Evolutionary conservation across 2,329 filamentous ascomycete species (phyloP).

Genomic region (Aureobasidium sp.): DNA sequence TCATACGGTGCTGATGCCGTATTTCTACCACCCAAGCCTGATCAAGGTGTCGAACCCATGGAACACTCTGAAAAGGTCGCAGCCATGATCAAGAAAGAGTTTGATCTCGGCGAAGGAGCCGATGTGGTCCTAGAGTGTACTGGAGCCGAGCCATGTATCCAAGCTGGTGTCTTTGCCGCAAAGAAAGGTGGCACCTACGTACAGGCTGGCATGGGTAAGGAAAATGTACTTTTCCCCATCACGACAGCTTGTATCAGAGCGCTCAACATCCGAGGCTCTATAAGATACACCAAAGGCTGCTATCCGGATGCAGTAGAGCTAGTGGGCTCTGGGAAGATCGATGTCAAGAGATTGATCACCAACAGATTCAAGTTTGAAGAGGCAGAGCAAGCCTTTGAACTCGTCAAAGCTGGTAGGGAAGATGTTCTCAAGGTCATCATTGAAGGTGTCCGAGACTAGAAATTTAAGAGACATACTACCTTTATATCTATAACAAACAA

Average conservation of each 20-base stretch:
- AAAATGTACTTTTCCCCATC: constrained; percentile 47
- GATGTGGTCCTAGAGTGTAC: constrained; percentile 47
- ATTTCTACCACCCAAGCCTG: constrained; percentile 33
- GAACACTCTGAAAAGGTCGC: constrained; percentile 35
- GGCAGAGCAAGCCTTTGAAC: constrained; percentile 43
- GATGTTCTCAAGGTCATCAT: constrained; percentile 28
- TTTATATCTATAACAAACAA: not conserved
- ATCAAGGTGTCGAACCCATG: constrained; percentile 29
- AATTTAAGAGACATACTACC: not conserved
- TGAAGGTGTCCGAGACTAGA: constrained; percentile 29
- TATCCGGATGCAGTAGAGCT: constrained; percentile 46
- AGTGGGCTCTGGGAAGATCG: constrained; percentile 43
- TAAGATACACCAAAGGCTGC: constrained; percentile 45
- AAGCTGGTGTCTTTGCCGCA: constrained; percentile 39
- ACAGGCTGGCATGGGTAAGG: constrained; percentile 46
- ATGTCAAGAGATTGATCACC: constrained; percentile 34
- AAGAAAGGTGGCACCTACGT: constrained; percentile 45
- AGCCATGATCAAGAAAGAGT: constrained; percentile 33
- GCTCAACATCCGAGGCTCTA: constrained; percentile 44
- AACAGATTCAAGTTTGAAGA: constrained; percentile 40
- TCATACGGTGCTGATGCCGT: constrained; percentile 38
- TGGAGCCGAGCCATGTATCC: constrained; percentile 43
- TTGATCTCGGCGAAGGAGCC: constrained; percentile 38
- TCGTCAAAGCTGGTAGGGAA: constrained; percentile 30
- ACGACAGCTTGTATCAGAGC: constrained; percentile 43